Evolutionary conservation across 164 flowering plant genomes (phyloP).

Genomic region (Sextonia rubra): DNA sequence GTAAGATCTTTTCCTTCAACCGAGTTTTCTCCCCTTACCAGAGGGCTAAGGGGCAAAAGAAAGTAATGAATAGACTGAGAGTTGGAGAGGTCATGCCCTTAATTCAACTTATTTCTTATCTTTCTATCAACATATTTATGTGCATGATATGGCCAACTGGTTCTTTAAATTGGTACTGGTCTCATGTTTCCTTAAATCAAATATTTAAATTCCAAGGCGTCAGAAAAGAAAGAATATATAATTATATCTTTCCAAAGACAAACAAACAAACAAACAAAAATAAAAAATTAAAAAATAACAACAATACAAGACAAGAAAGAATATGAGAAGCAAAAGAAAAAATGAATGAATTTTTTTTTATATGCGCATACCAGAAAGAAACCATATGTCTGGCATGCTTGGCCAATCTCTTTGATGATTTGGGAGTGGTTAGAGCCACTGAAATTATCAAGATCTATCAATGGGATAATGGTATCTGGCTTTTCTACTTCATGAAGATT

Average conservation of each 20-base stretch:
- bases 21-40: no score
- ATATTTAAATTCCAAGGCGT: neutral
- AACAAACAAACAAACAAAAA: no score
- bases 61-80: neutral
- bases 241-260: neutral
- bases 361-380: constrained; percentile 40
- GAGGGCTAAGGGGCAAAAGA: no score
- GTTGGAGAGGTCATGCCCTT: neutral
- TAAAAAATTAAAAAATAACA: no score
- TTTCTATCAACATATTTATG: neutral
- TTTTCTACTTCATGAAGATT: constrained; percentile 23
- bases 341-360: neutral
- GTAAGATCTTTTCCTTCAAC: no score
- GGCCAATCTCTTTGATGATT: constrained; percentile 31
- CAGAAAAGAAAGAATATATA: neutral
- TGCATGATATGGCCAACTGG: neutral
- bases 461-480: constrained; percentile 31
- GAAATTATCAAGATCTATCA: constrained; percentile 40
- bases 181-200: no score
- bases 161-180: neutral
- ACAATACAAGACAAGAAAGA: no score
- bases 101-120: neutral
- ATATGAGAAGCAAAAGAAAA: neutral
- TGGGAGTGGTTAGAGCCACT: constrained; percentile 25
- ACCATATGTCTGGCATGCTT: constrained; percentile 45